A percentile compares a stretch with the other conserved stretches of the same genome.
Conservation (phyloP, 345 rosid genomes). For the Schrenkiella parvula region DNA sequence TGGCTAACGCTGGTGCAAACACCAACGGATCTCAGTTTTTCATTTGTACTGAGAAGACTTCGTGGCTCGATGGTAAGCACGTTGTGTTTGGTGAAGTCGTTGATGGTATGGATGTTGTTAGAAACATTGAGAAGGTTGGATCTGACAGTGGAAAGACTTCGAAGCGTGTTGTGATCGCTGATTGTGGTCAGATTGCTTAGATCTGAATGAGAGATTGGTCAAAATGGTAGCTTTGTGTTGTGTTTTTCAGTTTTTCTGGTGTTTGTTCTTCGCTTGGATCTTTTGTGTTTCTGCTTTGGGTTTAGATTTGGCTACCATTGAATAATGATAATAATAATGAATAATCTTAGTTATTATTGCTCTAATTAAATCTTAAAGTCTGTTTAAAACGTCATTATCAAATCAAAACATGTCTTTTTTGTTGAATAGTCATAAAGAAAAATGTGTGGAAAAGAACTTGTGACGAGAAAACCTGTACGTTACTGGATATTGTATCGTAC, state of each 20-base stretch:
- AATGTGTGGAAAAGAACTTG: too few species aligned
- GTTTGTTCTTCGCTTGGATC: not conserved
- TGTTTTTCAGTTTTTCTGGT: not conserved
- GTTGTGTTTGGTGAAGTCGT: constrained; percentile 63
- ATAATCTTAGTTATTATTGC: not conserved
- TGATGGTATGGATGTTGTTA: constrained; percentile 53
- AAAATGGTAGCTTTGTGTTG: constrained; percentile 32
- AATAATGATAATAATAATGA: not conserved
- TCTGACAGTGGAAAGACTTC: constrained; percentile 45
- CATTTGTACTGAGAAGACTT: constrained; percentile 45
- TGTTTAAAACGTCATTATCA: too few species aligned
- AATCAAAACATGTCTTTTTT: too few species aligned
- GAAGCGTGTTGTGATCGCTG: constrained; percentile 37
- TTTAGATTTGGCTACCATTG: constrained; percentile 29
- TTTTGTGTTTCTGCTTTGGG: not conserved
- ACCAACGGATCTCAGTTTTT: constrained; percentile 71
- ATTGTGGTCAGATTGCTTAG: constrained; percentile 54
- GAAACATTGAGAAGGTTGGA: constrained; percentile 52
- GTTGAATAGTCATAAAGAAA: too few species aligned
- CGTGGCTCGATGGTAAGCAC: constrained; percentile 67
- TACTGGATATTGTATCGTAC: too few species aligned
- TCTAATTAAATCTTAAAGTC: too few species aligned
- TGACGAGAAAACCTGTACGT: too few species aligned
- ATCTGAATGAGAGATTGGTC: not conserved
- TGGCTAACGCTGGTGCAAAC: constrained; percentile 59